These are phyloP conservation scores for Peziza echinospora DNA, from an alignment of 495 filamentous ascomycete species.

Conservation along the genomic window DNA sequence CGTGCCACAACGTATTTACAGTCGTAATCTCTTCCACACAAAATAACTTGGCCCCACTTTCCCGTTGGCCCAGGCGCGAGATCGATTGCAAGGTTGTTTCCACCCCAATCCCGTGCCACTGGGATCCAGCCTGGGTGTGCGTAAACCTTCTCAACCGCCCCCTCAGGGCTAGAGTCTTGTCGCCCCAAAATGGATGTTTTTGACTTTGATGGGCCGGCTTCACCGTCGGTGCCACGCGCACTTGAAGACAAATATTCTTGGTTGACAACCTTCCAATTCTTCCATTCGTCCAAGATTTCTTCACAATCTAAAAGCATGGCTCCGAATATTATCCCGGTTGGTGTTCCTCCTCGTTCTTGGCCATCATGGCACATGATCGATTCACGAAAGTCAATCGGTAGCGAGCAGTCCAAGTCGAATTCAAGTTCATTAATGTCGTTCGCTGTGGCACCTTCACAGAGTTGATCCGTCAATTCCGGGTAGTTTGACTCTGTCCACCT, in stretches of 20 bases:
- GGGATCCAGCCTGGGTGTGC: constrained; percentile 93
- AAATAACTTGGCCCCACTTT: constrained; percentile 87
- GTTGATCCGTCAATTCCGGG: constrained; percentile 77
- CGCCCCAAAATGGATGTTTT: constrained; percentile 61
- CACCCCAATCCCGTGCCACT: constrained; percentile 90
- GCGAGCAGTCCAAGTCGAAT: constrained; percentile 82
- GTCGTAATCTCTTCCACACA: constrained; percentile 94
- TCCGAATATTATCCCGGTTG: constrained; percentile 82
- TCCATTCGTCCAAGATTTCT: constrained; percentile 95
- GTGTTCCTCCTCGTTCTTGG: constrained; percentile 77
- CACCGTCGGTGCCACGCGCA: constrained; percentile 38
- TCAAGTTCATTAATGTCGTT: constrained; percentile 97
- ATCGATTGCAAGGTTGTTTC: constrained; percentile 88
- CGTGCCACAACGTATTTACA: constrained; percentile 90
- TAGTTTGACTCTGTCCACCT: constrained; percentile 88
- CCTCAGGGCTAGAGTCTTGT: constrained; percentile 73
- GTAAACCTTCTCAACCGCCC: constrained; percentile 78
- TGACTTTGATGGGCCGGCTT: constrained; percentile 19
- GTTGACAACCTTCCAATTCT: constrained; percentile 85
- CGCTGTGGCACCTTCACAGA: constrained; percentile 69
- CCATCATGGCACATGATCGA: constrained; percentile 82
- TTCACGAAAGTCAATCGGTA: constrained; percentile 84
- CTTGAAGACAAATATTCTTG: constrained; percentile 65
- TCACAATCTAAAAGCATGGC: constrained; percentile 95
- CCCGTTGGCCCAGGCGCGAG: constrained; percentile 78